Conservation (phyloP, 1,284 basidiomycete species). For the Erythrobasidium hasegawianum region DNA sequence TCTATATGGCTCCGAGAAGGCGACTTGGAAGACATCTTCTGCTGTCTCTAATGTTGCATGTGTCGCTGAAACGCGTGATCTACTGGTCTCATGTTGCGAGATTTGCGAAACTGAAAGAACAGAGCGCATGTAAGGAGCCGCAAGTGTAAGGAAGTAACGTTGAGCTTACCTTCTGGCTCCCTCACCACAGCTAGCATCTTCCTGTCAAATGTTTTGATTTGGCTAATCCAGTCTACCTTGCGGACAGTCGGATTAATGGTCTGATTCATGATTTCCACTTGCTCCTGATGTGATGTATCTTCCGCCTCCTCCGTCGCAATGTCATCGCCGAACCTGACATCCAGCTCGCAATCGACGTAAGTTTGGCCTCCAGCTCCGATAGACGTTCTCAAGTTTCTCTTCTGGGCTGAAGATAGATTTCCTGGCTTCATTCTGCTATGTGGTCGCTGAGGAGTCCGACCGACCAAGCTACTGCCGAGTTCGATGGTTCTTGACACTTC, state of each 20-base stretch:
- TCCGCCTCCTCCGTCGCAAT: not conserved
- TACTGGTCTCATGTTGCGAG: too few relatives aligned
- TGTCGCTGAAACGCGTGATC: too few relatives aligned
- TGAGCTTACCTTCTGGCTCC: too few relatives aligned
- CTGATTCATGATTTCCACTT: too few relatives aligned
- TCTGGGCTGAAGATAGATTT: not conserved
- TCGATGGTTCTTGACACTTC: slow-evolving; percentile 15
- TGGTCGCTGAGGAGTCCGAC: not conserved
- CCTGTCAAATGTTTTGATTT: slow-evolving; percentile 1
- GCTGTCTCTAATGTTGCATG: too few relatives aligned
- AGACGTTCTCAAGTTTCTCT: not conserved
- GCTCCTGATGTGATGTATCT: not conserved
- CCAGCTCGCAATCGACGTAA: slow-evolving; percentile 27
- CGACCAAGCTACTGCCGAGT: slow-evolving; percentile 13
- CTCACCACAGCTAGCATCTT: not conserved
- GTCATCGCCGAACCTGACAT: slow-evolving; percentile 32
- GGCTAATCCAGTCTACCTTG: not conserved
- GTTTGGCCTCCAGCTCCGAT: slow-evolving; percentile 8
- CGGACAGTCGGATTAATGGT: not conserved
- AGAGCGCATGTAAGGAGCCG: too few relatives aligned
- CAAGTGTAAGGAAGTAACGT: too few relatives aligned
- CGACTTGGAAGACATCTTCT: too few relatives aligned
- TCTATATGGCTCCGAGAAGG: too few relatives aligned
- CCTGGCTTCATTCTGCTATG: not conserved
- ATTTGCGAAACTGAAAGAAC: too few relatives aligned